A percentile compares a stretch with the other conserved stretches of the same genome.
Conservation (phyloP, 371 early-diverging fungal species). For the Haplosporangium sp. region DNA sequence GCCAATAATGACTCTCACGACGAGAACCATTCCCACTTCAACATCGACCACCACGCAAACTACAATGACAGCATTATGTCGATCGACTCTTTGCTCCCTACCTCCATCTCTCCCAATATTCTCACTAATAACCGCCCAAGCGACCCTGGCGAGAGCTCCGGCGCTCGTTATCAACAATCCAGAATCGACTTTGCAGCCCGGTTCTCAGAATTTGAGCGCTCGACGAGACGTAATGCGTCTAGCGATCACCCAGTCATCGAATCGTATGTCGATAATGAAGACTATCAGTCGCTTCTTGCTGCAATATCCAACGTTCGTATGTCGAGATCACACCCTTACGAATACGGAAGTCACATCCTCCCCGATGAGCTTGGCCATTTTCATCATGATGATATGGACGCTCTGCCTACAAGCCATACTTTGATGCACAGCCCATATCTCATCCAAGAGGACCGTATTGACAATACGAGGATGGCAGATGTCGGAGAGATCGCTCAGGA, state of each 20-base stretch:
- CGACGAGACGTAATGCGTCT: constrained; percentile 10
- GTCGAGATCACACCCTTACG: constrained; percentile 6
- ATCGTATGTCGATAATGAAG: constrained; percentile 27
- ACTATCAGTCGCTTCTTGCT: constrained; percentile 30
- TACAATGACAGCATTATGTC: background rate
- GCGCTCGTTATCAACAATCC: background rate
- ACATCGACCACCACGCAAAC: background rate
- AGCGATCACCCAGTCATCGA: constrained; percentile 26
- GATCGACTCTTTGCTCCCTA: background rate
- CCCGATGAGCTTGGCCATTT: no score
- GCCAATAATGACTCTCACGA: background rate
- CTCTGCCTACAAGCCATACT: background rate
- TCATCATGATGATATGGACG: no score
- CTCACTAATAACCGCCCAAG: background rate
- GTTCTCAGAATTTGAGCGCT: constrained; percentile 34
- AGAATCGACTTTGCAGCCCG: constrained; percentile 9
- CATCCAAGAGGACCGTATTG: background rate
- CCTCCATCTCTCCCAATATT: constrained; percentile 1
- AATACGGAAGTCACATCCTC: no score
- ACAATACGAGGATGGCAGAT: constrained; percentile 1
- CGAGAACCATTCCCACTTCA: background rate
- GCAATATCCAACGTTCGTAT: constrained; percentile 38
- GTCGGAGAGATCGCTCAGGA: background rate
- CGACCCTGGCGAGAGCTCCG: background rate
- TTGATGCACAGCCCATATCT: background rate